Conservation (phyloP, 192 early-diverging fungal species). For the Entomortierella chlamydospora region DNA sequence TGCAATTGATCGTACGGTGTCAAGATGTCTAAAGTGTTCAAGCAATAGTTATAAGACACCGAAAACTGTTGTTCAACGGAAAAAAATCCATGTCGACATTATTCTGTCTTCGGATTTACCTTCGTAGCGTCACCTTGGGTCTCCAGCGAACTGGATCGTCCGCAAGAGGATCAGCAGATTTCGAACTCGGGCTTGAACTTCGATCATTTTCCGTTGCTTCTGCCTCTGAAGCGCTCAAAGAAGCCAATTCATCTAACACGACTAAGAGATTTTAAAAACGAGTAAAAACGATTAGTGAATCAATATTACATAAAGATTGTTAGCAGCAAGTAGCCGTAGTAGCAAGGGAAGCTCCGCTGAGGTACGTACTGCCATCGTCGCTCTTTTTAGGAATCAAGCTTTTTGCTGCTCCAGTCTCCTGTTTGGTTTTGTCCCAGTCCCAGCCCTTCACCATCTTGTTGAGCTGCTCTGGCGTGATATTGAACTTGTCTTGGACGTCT, state of each 20-base stretch:
- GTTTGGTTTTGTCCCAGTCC: slow-evolving; percentile 46
- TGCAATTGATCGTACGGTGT: slow-evolving; percentile 43
- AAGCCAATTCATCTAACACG: slow-evolving; percentile 29
- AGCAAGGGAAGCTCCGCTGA: neutral
- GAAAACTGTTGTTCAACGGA: neutral
- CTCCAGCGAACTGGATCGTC: slow-evolving; percentile 40
- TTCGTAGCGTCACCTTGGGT: slow-evolving; percentile 33
- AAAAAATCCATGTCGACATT: neutral
- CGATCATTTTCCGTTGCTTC: neutral
- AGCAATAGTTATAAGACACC: neutral
- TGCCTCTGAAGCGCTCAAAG: slow-evolving; percentile 11
- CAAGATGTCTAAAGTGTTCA: slow-evolving; percentile 30
- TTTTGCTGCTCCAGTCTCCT: slow-evolving; percentile 20
- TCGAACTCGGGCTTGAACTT: neutral
- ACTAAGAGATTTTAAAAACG: neutral
- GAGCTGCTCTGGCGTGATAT: slow-evolving; percentile 62
- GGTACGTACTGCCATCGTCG: slow-evolving; percentile 26
- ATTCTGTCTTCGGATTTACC: neutral
- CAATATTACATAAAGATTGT: neutral
- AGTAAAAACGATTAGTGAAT: neutral
- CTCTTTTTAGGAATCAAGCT: slow-evolving; percentile 30
- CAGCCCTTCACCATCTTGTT: slow-evolving; percentile 63
- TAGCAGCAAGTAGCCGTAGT: too few species aligned
- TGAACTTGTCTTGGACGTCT: slow-evolving; percentile 65
- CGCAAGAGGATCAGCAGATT: neutral